phyloP scores from a whole-genome alignment of 2,329 filamentous ascomycete genomes.

The Cladophialophora yegresii region DNA sequence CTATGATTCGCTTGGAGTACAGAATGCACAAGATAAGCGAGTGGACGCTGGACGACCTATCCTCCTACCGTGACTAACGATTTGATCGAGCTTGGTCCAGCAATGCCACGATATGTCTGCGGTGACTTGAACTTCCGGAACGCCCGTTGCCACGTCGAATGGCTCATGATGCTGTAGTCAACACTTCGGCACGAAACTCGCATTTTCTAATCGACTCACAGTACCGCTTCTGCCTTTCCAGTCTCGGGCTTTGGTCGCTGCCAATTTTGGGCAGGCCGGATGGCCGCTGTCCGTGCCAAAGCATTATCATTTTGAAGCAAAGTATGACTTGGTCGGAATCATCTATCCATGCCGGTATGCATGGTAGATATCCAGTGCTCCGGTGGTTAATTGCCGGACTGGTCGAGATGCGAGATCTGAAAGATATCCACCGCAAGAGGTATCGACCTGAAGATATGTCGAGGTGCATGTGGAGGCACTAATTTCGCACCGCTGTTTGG shows the following conservation, averaged over 20 bases:
- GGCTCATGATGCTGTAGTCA: background rate
- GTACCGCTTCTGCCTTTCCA: background rate
- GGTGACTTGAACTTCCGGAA: background rate
- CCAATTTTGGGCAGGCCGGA: background rate
- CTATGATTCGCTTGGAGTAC: background rate
- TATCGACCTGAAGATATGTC: too few relatives aligned
- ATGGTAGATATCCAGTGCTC: background rate
- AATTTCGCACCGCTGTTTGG: background rate
- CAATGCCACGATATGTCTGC: background rate
- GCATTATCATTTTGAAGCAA: too few relatives aligned
- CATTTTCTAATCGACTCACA: background rate
- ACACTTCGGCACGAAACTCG: background rate
- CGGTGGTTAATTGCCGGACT: background rate
- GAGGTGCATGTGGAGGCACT: too few relatives aligned
- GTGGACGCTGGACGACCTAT: background rate
- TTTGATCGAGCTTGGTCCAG: background rate
- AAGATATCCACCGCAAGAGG: background rate
- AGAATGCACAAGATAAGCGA: background rate
- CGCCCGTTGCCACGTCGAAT: too few relatives aligned
- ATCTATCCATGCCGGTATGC: background rate
- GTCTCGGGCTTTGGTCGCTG: background rate
- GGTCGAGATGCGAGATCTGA: background rate
- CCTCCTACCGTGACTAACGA: background rate
- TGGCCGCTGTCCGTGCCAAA: background rate
- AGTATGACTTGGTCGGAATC: background rate